Evolutionary conservation across 140 eudicot species (phyloP).

Genomic region (Stevia rebaudiana): DNA sequence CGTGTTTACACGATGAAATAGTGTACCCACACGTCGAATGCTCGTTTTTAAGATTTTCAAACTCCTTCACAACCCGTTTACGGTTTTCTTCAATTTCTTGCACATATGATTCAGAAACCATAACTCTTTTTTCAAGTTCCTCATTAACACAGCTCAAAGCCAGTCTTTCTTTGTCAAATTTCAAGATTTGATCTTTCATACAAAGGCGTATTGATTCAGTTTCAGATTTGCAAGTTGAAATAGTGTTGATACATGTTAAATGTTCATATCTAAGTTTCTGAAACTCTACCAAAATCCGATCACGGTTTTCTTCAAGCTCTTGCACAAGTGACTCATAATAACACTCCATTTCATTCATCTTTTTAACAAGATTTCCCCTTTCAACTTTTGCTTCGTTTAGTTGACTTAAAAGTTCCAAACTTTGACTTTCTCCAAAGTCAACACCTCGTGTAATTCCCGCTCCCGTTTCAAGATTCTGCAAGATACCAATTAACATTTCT

Average conservation of each 20-base stretch:
- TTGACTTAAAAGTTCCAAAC: slow-evolving; percentile 53
- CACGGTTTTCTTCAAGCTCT: slow-evolving; percentile 91
- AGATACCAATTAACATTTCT: slow-evolving; percentile 41
- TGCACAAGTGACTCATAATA: slow-evolving; percentile 87
- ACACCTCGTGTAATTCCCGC: slow-evolving; percentile 31
- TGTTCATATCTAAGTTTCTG: slow-evolving; percentile 77
- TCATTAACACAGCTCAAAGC: slow-evolving; percentile 49
- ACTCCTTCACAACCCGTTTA: slow-evolving; percentile 59
- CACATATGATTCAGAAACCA: slow-evolving; percentile 56
- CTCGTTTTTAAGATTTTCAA: slow-evolving; percentile 63
- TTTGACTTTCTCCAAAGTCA: slow-evolving; percentile 49
- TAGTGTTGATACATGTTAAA: slow-evolving; percentile 61
- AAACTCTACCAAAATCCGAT: slow-evolving; percentile 72
- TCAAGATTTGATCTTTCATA: slow-evolving; percentile 52
- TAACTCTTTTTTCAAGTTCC: slow-evolving; percentile 72
- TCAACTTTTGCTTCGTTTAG: slow-evolving; percentile 69
- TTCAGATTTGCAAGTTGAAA: slow-evolving; percentile 56
- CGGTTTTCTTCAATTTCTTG: slow-evolving; percentile 86
- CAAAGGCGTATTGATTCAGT: slow-evolving; percentile 57
- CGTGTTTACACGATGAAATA: slow-evolving; percentile 17
- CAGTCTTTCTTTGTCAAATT: slow-evolving; percentile 58
- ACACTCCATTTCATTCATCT: slow-evolving; percentile 92
- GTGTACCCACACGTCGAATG: slow-evolving; percentile 59
- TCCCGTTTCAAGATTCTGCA: slow-evolving; percentile 43
- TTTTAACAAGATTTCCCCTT: slow-evolving; percentile 54